Evolutionary conservation across 495 filamentous ascomycete species (phyloP), one percentile per base, ranked within the genome.

Genomic region (Talaromyces ruber): DNA sequence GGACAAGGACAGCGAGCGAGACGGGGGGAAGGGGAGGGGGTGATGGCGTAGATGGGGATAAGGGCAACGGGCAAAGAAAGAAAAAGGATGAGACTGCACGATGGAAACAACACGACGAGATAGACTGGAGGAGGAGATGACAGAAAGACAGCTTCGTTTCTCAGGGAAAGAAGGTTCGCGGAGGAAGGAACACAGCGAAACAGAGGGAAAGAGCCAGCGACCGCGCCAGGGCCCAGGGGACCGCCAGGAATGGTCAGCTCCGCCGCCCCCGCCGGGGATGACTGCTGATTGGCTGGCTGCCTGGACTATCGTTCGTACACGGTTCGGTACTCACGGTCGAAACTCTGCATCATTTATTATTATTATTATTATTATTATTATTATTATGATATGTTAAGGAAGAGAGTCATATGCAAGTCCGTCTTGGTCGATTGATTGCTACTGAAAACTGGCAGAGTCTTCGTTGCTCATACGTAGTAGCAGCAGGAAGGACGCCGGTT

Each of bases 71-170:
- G 55, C 24, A 51, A 58, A 60, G 57, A 60, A 32, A 64, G 56
- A 53, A 28, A 54, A 67, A 67, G 65, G 59, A 59, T 55, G 66
- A 39, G 16, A 65, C n/a, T n/a, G n/a, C n/a, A n/a, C 63, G 54
- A 61, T 64, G 51, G 12, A 28, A 25, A 54, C 51, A 28, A 26
- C 26, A 54, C 18, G 26, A 54, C 24, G 28, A 53, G 50, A 62
- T 62, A 67, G 64, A 60, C 56, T 16, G 53, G 61, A 58, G 61
- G 64, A 34, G 59, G 51, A 64, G 59, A 58, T 30, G 64, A 60
- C 63, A 55, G 55, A 64, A 55, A 59, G 18, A 32, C 26, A 34
- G 25, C 50, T 37, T 28, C 21, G 50, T 14, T n/a, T 53, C 21
- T 24, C 11, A 61, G 59, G 65, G 58, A 32, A 32, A 25, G 54